Percentiles rank a stretch among this genome's conserved stretches.
These are phyloP conservation scores for Zalaria sp. DNA, from an alignment of 2,329 filamentous ascomycete genomes.

Conservation along the genomic window DNA sequence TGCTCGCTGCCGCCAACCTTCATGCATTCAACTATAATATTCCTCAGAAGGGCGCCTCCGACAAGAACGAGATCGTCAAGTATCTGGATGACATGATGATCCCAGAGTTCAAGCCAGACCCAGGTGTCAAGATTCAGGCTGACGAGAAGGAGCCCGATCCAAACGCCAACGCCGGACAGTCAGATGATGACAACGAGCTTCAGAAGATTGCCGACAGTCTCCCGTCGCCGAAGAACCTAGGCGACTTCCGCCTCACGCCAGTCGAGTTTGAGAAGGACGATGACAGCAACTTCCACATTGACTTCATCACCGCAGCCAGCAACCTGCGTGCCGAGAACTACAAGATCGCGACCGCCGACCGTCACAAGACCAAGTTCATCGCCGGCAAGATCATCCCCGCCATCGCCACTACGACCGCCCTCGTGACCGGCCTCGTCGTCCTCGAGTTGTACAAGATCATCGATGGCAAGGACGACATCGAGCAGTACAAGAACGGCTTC, in stretches of 20 bases:
- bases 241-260: constrained; percentile 76
- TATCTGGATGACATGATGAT: constrained; percentile 88
- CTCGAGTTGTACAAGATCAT: constrained; percentile 94
- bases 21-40: constrained; percentile 98
- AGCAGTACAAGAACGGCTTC: constrained; percentile 99
- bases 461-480: constrained; percentile 89
- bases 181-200: constrained; percentile 63
- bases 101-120: constrained; percentile 82
- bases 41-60: constrained; percentile 59
- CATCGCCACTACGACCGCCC: constrained; percentile 90
- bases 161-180: constrained; percentile 45
- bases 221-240: constrained; percentile 64
- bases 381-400: constrained; percentile 98
- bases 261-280: constrained; percentile 99
- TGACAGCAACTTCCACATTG: constrained; percentile 94
- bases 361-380: constrained; percentile 99
- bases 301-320: constrained; percentile 95
- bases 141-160: constrained; percentile 92
- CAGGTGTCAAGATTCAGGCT: constrained; percentile 90
- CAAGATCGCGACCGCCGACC: constrained; percentile 82
- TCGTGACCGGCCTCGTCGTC: constrained; percentile 86
- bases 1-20: constrained; percentile 77
- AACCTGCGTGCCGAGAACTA: constrained; percentile 97
- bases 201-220: constrained; percentile 57
- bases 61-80: constrained; percentile 56